Percentiles rank a stretch among this genome's conserved stretches.
Conservation (phyloP, 2,329 filamentous ascomycete species). For the Cadophora sp. region DNA sequence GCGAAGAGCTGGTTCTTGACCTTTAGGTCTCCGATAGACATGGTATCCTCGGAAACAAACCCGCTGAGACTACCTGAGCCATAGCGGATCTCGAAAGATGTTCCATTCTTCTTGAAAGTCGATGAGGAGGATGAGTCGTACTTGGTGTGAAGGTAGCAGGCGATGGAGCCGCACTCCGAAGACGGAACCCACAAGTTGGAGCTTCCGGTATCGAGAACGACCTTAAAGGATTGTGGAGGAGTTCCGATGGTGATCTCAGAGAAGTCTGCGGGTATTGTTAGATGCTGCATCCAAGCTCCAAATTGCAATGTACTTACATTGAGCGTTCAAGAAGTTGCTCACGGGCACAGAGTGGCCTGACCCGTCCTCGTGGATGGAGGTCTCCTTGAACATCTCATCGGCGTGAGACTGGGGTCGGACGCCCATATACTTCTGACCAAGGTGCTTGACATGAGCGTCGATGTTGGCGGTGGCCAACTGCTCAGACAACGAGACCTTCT, state of each 20-base stretch:
- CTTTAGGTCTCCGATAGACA: conserved; percentile 87
- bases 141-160: conserved; percentile 96
- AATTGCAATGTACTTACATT: conserved; percentile 71
- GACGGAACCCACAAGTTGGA: conserved; percentile 99
- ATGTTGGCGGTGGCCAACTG: conserved; percentile 89
- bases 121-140: conserved; percentile 92
- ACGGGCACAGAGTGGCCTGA: conserved; percentile 83
- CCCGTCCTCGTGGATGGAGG: conserved; percentile 67
- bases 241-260: conserved; percentile 93
- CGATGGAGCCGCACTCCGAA: conserved; percentile 88
- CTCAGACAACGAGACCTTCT: conserved; percentile 92
- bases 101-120: conserved; percentile 93
- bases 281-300: conserved; percentile 10
- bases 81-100: conserved; percentile 90
- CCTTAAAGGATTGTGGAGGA: conserved; percentile 95
- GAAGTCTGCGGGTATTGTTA: conserved; percentile 72
- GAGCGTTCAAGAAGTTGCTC: conserved; percentile 97
- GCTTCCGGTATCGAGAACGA: conserved; percentile 96
- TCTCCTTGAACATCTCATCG: conserved; percentile 81
- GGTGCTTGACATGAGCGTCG: conserved; percentile 78
- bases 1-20: conserved; percentile 94
- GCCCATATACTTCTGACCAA: conserved; percentile 97
- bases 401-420: conserved; percentile 71
- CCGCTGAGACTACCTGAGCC: conserved; percentile 94
- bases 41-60: conserved; percentile 87